Conservation (phyloP, 2,329 filamentous ascomycete species). For the Grosmannia huntii region DNA sequence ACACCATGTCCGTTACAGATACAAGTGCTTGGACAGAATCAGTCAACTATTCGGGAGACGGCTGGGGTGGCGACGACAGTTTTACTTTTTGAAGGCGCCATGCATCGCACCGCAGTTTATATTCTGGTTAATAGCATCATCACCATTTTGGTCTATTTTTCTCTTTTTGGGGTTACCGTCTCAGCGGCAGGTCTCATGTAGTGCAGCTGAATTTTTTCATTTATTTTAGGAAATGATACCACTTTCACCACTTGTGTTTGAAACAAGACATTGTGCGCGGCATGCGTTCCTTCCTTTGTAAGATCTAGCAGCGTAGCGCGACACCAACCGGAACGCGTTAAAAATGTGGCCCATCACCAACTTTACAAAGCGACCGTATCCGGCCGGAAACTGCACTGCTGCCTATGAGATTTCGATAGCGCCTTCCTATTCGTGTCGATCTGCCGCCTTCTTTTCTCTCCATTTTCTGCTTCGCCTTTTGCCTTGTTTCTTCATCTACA, state of each 20-base stretch:
- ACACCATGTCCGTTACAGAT: neutral
- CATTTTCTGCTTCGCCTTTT: neutral
- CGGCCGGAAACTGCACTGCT: neutral
- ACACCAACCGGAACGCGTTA: neutral
- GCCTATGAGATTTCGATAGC: neutral
- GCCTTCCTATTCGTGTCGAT: neutral
- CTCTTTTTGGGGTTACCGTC: neutral
- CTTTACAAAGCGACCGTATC: neutral
- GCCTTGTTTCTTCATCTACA: neutral
- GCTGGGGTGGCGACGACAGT: slow-evolving; percentile 8
- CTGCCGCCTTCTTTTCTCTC: neutral
- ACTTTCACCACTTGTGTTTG: too few species aligned
- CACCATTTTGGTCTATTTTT: neutral
- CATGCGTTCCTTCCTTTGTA: neutral
- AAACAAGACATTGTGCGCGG: neutral
- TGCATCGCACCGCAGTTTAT: neutral
- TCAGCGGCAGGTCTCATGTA: neutral
- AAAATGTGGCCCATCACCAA: neutral
- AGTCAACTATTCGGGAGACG: slow-evolving; percentile 11
- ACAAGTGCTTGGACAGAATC: slow-evolving; percentile 3
- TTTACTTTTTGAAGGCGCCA: neutral
- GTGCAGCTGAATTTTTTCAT: neutral
- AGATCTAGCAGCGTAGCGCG: neutral
- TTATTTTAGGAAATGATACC: neutral
- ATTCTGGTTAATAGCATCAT: neutral